A percentile compares a stretch with the other conserved stretches of the same genome.
These are phyloP conservation scores for Hysterium pulicare DNA, from an alignment of 2,329 filamentous ascomycete genomes.

Conservation along the genomic window DNA sequence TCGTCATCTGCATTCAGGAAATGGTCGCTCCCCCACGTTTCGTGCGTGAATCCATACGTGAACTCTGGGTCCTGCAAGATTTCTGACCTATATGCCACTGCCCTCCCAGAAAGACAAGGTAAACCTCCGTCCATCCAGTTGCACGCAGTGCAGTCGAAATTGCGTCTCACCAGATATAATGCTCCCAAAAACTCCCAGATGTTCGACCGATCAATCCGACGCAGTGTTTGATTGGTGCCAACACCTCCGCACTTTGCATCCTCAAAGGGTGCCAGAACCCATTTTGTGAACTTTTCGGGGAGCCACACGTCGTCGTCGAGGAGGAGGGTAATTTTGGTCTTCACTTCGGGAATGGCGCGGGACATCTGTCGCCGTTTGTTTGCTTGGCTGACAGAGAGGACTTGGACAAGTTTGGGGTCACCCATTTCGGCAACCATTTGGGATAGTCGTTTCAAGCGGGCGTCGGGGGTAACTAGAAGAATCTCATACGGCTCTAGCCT, in stretches of 20 bases:
- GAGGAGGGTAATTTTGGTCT: slow-evolving; percentile 82
- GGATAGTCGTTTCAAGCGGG: slow-evolving; percentile 68
- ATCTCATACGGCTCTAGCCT: slow-evolving; percentile 67
- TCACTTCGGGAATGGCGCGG: slow-evolving; percentile 80
- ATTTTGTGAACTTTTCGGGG: slow-evolving; percentile 79
- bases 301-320: slow-evolving; percentile 95
- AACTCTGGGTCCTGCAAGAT: slow-evolving; percentile 86
- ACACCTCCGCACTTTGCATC: slow-evolving; percentile 80
- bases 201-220: slow-evolving; percentile 61
- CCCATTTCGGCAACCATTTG: slow-evolving; percentile 50
- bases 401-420: slow-evolving; percentile 60
- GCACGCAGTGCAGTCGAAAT: slow-evolving; percentile 95
- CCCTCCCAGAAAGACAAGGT: slow-evolving; percentile 94
- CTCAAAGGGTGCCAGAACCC: slow-evolving; percentile 92
- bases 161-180: slow-evolving; percentile 87
- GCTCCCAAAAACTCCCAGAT: slow-evolving; percentile 88
- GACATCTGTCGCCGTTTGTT: slow-evolving; percentile 96
- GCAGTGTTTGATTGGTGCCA: slow-evolving; percentile 84
- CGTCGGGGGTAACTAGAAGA: slow-evolving; percentile 82
- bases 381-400: slow-evolving; percentile 76
- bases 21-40: slow-evolving; percentile 66
- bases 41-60: slow-evolving; percentile 83
- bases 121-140: slow-evolving; percentile 92
- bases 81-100: slow-evolving; percentile 83
- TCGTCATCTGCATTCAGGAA: slow-evolving; percentile 95